These are phyloP conservation scores for Boletus tomentosulus DNA, from an alignment of 768 basidiomycete species.

Conservation along the genomic window DNA sequence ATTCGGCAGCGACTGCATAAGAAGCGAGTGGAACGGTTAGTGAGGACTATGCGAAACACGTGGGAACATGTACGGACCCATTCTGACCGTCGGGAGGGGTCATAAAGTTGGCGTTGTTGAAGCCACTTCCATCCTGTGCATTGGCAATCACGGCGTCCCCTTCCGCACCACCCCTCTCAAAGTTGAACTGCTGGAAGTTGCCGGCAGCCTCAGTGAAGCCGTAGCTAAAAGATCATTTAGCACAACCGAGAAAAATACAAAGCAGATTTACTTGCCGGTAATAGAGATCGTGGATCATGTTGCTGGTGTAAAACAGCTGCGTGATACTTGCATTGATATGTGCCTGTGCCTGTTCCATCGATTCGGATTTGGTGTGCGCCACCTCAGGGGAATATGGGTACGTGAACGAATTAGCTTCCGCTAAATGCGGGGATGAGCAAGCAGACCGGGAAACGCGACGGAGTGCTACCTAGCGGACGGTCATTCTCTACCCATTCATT, in stretches of 20 bases:
- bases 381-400: conserved; percentile 70
- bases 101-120: conserved; percentile 91
- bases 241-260: neutral
- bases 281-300: conserved; percentile 78
- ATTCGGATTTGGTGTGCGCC: conserved; percentile 47
- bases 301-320: conserved; percentile 85
- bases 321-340: conserved; percentile 86
- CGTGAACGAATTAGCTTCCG: conserved; percentile 44
- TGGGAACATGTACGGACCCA: conserved; percentile 36
- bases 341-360: conserved; percentile 65
- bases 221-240: conserved; percentile 44
- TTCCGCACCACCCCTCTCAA: conserved; percentile 82
- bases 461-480: conserved; percentile 57
- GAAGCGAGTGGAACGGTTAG: neutral
- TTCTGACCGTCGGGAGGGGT: conserved; percentile 81
- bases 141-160: conserved; percentile 91
- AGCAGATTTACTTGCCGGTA: conserved; percentile 47
- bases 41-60: neutral
- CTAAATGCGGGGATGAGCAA: conserved; percentile 3
- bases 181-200: conserved; percentile 99
- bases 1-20: conserved; percentile 69
- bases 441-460: rapidly evolving
- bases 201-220: conserved; percentile 90
- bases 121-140: conserved; percentile 93
- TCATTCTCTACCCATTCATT: conserved; percentile 66